Base-by-base conservation (phyloP, 345 rosid genomes). In the Pistacia atlantica region DNA sequence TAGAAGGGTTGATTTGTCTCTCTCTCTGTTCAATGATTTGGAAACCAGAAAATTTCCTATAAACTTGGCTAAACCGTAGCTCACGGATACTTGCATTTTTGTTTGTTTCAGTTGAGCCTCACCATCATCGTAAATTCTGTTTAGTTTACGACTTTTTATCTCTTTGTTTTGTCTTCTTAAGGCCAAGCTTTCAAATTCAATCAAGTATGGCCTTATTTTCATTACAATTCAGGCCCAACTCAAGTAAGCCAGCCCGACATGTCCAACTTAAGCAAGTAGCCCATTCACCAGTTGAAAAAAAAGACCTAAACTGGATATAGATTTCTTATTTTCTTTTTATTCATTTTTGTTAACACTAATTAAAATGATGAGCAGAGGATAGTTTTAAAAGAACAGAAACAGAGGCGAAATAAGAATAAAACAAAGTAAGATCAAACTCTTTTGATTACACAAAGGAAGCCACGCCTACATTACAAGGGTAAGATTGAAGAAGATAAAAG, bases 31-130 rank as follows among this genome's bases (percentile, higher is more conserved):
- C 55, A 22, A 49, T 42, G 55, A 38, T 38, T 61, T 70, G 72
- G 37, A 48, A 65, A 81, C 91, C 92, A 84, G 75, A 78, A 80
- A 80, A 70, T 79, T 79, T 75, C 89, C 92, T 75, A 71, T 31
- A 78, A 71, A 12, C 25, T 42, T 84, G 89, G 77, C 88, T 79
- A 13, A 28, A 18, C 60, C 72, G 46, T 77, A 73, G 86, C 76
- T 22, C 48, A 16, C 56, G 71, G 63, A 13, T 14, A 18, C 69
- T 31, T 60, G 37, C 2, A 4, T 35, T 8, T 20, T 3, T 45
- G 37, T 7, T 13, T 37, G 9, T 20, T 3, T 42, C 11, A 35
- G 11, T 65, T 65, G 11, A 38, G 69, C 52, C 22, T n/a, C 13
- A 54, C 6, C 57, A 14, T 54, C 17, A 54, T 14, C 57, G 57